Conservation (phyloP, 169 alveolate species). For the Theileria orientalis region DNA sequence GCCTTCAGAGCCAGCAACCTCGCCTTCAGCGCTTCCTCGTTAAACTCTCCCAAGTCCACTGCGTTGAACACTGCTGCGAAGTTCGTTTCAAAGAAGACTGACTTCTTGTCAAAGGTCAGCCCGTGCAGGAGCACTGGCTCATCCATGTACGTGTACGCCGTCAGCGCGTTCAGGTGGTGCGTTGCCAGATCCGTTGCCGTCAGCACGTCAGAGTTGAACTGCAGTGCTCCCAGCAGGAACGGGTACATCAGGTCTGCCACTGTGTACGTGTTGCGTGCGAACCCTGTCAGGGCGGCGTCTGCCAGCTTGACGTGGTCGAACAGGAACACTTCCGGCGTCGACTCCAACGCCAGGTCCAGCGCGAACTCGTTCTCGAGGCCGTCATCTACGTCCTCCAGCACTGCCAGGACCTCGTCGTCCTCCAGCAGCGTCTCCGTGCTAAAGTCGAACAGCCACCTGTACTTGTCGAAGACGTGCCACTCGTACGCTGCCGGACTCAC, state of each 20-base stretch:
- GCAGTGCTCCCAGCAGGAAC: constrained; percentile 5
- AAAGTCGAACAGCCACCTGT: neutral
- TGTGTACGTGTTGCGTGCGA: too few species aligned
- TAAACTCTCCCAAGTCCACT: neutral
- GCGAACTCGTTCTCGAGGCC: constrained; percentile 1
- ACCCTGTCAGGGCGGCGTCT: too few species aligned
- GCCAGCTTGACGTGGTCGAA: too few species aligned
- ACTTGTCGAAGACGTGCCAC: neutral
- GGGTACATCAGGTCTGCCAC: neutral
- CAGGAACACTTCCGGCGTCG: too few species aligned
- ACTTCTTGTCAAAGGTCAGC: neutral
- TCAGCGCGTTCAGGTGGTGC: neutral
- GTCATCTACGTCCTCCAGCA: neutral
- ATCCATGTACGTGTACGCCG: neutral
- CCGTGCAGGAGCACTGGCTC: neutral
- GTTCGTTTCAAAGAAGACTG: neutral
- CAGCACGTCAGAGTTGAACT: neutral
- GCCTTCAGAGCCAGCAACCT: neutral
- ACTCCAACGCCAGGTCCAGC: neutral
- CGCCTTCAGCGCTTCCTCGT: neutral
- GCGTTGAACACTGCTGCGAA: neutral
- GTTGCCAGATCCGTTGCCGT: neutral
- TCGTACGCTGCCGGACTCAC: neutral
- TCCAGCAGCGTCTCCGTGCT: neutral
- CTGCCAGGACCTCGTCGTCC: neutral